Percentiles rank a stretch among this genome's conserved stretches.
phyloP scores from a whole-genome alignment of 106 monocot genomes.

The Iris macrosiphon region DNA sequence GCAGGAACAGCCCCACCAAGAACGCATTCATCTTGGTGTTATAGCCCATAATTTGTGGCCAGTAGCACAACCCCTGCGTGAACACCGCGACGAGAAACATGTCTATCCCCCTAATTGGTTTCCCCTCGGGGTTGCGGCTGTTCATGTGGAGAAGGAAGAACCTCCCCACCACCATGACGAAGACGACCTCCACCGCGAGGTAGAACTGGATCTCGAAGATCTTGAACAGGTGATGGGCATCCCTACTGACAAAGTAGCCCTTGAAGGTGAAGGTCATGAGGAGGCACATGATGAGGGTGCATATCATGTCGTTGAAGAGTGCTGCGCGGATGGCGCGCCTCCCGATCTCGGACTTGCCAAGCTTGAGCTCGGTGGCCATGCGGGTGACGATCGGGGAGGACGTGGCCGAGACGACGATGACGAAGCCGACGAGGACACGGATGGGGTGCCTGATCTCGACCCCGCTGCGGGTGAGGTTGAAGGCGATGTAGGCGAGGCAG shows the following conservation, averaged over 20 bases:
- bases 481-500: slow-evolving; percentile 15
- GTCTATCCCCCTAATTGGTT: slow-evolving; percentile 43
- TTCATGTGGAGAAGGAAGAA: slow-evolving; percentile 24
- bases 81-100: slow-evolving; percentile 12
- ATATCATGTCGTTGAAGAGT: slow-evolving; percentile 48
- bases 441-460: background rate
- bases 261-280: background rate
- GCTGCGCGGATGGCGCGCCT: slow-evolving; percentile 37
- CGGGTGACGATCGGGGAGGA: slow-evolving; percentile 61
- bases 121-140: slow-evolving; percentile 49
- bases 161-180: slow-evolving; percentile 12
- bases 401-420: slow-evolving; percentile 26
- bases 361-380: slow-evolving; percentile 65
- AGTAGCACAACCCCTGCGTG: slow-evolving; percentile 6
- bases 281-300: slow-evolving; percentile 23
- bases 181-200: slow-evolving; percentile 3
- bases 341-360: slow-evolving; percentile 57
- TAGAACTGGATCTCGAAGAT: slow-evolving; percentile 7
- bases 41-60: slow-evolving; percentile 7
- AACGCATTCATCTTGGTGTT: slow-evolving; percentile 44
- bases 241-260: background rate
- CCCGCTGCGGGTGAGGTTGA: background rate
- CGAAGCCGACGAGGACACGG: slow-evolving; percentile 12
- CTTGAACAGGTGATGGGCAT: background rate
- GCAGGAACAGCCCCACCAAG: slow-evolving; percentile 52